Evolutionary conservation across 2,329 filamentous ascomycete species (phyloP).

Genomic region (Fusarium concolor): DNA sequence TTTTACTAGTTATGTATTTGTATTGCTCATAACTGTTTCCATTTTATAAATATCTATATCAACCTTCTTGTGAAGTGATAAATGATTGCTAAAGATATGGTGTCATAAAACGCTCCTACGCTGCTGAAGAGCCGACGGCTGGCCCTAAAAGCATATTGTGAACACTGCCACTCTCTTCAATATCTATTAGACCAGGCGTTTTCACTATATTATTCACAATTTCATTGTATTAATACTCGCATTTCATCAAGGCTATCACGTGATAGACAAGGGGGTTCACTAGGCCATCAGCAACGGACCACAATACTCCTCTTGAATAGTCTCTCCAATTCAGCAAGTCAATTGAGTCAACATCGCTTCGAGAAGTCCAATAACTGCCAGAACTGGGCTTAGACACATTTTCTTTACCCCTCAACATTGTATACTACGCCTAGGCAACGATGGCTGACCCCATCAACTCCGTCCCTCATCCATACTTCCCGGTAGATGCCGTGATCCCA

Average conservation of each 20-base stretch:
- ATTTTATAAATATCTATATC: not conserved
- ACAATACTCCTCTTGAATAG: not conserved
- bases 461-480: constrained; percentile 63
- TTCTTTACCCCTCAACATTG: not conserved
- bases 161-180: too few relatives aligned
- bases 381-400: not conserved
- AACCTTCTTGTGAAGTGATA: not conserved
- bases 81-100: not conserved
- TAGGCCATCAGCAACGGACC: not conserved
- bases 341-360: too few relatives aligned
- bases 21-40: not conserved
- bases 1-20: constrained; percentile 51
- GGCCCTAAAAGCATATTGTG: not conserved
- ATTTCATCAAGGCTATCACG: constrained; percentile 7
- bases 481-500: constrained; percentile 56
- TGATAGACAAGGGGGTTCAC: constrained; percentile 9
- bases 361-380: not conserved
- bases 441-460: constrained; percentile 7
- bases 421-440: not conserved
- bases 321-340: not conserved
- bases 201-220: not conserved
- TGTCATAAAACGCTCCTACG: too few relatives aligned
- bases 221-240: not conserved
- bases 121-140: not conserved
- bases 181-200: not conserved